A percentile compares a stretch with the other conserved stretches of the same genome.
These are phyloP conservation scores for Davidsoniella eucalypti DNA, from an alignment of 2,329 filamentous ascomycete species.

Conservation along the genomic window DNA sequence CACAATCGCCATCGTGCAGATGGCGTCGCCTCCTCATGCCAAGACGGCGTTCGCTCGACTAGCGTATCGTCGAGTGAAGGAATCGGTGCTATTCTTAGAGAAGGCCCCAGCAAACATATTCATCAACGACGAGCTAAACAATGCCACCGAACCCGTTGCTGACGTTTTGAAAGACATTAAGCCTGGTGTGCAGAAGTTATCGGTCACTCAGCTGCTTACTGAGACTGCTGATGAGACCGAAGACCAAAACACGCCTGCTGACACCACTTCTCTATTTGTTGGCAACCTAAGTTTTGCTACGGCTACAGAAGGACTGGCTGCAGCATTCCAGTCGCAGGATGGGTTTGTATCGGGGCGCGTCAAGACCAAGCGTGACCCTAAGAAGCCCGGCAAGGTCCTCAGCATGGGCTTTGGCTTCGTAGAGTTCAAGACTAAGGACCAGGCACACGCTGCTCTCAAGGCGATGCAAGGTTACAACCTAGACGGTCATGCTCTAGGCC, in stretches of 20 bases:
- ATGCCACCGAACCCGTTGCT: constrained; percentile 16
- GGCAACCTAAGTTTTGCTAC: constrained; percentile 90
- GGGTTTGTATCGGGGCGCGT: constrained; percentile 82
- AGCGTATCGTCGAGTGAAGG: constrained; percentile 80
- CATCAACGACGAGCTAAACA: constrained; percentile 18
- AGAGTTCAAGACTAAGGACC: constrained; percentile 63
- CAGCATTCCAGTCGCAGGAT: constrained; percentile 64
- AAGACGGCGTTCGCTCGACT: constrained; percentile 70
- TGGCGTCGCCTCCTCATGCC: constrained; percentile 60
- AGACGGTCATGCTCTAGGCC: constrained; percentile 71
- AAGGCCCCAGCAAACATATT: constrained; percentile 82
- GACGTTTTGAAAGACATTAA: constrained; percentile 20
- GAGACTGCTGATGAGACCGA: constrained; percentile 37
- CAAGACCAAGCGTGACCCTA: constrained; percentile 87
- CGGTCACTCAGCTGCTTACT: constrained; percentile 47
- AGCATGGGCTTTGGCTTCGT: constrained; percentile 98
- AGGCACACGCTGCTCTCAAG: constrained; percentile 63
- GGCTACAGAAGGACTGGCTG: constrained; percentile 56
- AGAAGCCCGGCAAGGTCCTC: constrained; percentile 69
- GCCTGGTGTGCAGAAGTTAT: constrained; percentile 41
- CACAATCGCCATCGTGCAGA: constrained; percentile 88
- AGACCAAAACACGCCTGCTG: constrained; percentile 32
- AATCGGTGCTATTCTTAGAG: constrained; percentile 81
- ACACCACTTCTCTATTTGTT: constrained; percentile 70
- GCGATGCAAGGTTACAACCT: constrained; percentile 81